A percentile compares a stretch with the other conserved stretches of the same genome.
These are phyloP conservation scores for Inga oerstediana DNA, from an alignment of 306 rosid genomes.

Conservation along the genomic window DNA sequence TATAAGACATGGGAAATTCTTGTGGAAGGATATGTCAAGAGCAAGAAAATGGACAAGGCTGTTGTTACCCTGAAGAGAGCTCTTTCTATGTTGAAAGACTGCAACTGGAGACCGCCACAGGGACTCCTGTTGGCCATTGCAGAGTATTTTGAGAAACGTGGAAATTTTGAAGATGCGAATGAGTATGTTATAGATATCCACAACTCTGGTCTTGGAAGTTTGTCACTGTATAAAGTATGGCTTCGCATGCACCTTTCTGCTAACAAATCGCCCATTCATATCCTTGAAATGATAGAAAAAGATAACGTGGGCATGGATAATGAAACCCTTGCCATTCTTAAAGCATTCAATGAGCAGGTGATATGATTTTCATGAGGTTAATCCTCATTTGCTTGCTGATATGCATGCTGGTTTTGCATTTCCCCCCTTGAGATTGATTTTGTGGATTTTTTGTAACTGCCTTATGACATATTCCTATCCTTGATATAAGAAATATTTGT, in stretches of 20 bases:
- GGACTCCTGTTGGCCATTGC: conserved; percentile 55
- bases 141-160: conserved; percentile 55
- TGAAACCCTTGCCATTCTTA: conserved; percentile 53
- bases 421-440: conserved; percentile 9
- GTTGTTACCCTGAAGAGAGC: conserved; percentile 62
- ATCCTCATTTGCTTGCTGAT: conserved; percentile 17
- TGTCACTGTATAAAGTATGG: conserved; percentile 57
- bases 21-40: conserved; percentile 68
- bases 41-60: conserved; percentile 57
- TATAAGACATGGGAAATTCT: conserved; percentile 95
- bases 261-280: conserved; percentile 42
- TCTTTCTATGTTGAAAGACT: conserved; percentile 47
- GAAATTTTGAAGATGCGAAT: conserved; percentile 53
- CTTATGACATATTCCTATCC: too few relatives aligned
- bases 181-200: conserved; percentile 47
- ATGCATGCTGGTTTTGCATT: not conserved
- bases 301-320: conserved; percentile 57
- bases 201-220: conserved; percentile 48
- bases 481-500: too few relatives aligned
- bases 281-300: conserved; percentile 62
- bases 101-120: conserved; percentile 68
- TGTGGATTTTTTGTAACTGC: not conserved
- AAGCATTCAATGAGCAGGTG: conserved; percentile 33
- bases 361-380: conserved; percentile 5
- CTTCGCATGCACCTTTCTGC: conserved; percentile 59